Conservation (phyloP, 441 rosid genomes). For the Gossypium laxum region DNA sequence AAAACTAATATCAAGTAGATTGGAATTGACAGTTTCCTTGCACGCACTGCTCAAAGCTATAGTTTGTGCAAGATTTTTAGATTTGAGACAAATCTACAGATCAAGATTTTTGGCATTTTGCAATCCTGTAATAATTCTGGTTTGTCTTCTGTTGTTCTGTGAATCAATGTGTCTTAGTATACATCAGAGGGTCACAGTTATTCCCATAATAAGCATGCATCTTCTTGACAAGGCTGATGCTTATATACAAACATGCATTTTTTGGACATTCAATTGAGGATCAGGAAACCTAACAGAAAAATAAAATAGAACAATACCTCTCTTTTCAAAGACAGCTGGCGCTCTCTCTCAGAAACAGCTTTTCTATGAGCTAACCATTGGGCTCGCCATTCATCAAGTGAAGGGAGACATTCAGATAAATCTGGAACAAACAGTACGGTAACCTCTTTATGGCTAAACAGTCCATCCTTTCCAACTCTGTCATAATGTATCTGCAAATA, state of each 20-base stretch:
- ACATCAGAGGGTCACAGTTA: background rate
- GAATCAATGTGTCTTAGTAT: background rate
- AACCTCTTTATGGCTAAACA: constrained; percentile 78
- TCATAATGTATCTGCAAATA: constrained; percentile 82
- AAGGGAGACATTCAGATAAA: constrained; percentile 81
- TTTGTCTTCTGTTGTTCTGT: background rate
- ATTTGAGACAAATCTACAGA: background rate
- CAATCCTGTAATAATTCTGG: background rate
- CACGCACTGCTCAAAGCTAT: background rate
- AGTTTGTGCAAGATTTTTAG: background rate
- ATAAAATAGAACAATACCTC: constrained; percentile 31
- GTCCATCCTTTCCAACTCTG: constrained; percentile 75
- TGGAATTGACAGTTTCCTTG: background rate
- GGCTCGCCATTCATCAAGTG: constrained; percentile 60
- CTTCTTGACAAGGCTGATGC: background rate
- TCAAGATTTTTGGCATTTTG: background rate
- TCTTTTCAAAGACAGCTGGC: constrained; percentile 39
- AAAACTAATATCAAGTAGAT: background rate
- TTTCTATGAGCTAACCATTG: constrained; percentile 81
- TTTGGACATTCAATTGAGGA: background rate
- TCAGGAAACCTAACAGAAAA: background rate
- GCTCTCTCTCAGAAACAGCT: constrained; percentile 58
- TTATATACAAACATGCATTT: background rate
- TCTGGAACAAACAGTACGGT: constrained; percentile 90
- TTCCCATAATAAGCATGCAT: background rate